Percentiles rank a stretch among this genome's conserved stretches.
Conservation (phyloP, 306 rosid species). For the Psophocarpus tetragonolobus region DNA sequence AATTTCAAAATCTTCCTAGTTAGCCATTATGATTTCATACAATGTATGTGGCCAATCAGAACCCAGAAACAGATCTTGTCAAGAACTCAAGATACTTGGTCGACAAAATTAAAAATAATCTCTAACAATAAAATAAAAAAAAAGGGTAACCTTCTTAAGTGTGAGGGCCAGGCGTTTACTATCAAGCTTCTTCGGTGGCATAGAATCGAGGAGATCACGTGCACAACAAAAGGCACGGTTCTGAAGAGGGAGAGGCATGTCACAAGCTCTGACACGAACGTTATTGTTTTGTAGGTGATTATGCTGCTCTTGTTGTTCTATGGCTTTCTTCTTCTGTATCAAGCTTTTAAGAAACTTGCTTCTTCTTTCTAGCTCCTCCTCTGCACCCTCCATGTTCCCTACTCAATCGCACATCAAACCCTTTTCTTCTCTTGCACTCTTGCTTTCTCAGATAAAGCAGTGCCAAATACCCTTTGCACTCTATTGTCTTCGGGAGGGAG, state of each 20-base stretch:
- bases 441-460: conserved; percentile 26
- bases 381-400: conserved; percentile 67
- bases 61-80: conserved; percentile 24
- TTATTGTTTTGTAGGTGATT: conserved; percentile 40
- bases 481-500: conserved; percentile 38
- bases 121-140: neutral
- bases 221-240: conserved; percentile 77
- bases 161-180: conserved; percentile 79
- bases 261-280: conserved; percentile 70
- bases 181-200: conserved; percentile 84
- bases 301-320: conserved; percentile 60
- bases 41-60: neutral
- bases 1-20: conserved; percentile 22
- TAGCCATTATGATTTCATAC: conserved; percentile 10
- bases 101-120: neutral
- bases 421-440: neutral
- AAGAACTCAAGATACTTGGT: neutral
- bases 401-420: conserved; percentile 7
- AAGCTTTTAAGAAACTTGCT: conserved; percentile 74
- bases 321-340: conserved; percentile 83
- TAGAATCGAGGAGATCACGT: conserved; percentile 69
- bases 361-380: conserved; percentile 84
- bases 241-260: conserved; percentile 77
- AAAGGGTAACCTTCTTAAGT: conserved; percentile 73
- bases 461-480: conserved; percentile 33